A percentile compares a stretch with the other conserved stretches of the same genome.
Evolutionary conservation across 2,329 filamentous ascomycete species (phyloP).

Genomic region (Stemphylium lycopersici): DNA sequence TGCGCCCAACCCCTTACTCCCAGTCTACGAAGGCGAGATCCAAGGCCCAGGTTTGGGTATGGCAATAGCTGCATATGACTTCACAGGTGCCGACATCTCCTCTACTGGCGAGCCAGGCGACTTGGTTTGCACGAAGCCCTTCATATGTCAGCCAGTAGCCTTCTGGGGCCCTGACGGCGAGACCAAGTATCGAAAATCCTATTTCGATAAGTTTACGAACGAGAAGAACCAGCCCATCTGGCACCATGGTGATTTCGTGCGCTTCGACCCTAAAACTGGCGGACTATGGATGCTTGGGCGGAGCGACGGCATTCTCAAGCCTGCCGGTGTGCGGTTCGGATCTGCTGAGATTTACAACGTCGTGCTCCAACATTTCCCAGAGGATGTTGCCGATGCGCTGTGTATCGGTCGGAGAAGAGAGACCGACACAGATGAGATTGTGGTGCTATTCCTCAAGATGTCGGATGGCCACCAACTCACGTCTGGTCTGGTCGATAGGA

Average conservation of each 20-base stretch:
- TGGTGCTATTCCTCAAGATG: constrained; percentile 88
- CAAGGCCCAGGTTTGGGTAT: constrained; percentile 58
- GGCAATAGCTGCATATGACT: constrained; percentile 58
- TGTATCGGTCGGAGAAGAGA: constrained; percentile 79
- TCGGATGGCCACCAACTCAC: constrained; percentile 62
- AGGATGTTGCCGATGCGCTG: constrained; percentile 81
- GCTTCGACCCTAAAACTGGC: constrained; percentile 71
- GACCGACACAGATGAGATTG: constrained; percentile 80
- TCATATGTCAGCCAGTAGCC: constrained; percentile 87
- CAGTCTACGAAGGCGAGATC: constrained; percentile 59
- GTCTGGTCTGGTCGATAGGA: constrained; percentile 64
- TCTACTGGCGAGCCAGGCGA: constrained; percentile 76
- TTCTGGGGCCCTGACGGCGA: constrained; percentile 81
- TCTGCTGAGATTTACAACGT: constrained; percentile 96
- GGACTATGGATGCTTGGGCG: constrained; percentile 90
- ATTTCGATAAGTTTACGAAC: constrained; percentile 81
- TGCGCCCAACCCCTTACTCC: constrained; percentile 68
- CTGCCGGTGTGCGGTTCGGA: constrained; percentile 87
- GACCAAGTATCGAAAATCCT: constrained; percentile 79
- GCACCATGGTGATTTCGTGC: constrained; percentile 95
- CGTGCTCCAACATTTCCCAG: constrained; percentile 80
- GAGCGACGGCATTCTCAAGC: constrained; percentile 92
- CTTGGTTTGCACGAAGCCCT: constrained; percentile 82
- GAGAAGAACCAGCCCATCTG: constrained; percentile 62
- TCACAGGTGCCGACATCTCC: constrained; percentile 63